Evolutionary conservation across 2,329 filamentous ascomycete species (phyloP).

Genomic region (Cercospora sp.): DNA sequence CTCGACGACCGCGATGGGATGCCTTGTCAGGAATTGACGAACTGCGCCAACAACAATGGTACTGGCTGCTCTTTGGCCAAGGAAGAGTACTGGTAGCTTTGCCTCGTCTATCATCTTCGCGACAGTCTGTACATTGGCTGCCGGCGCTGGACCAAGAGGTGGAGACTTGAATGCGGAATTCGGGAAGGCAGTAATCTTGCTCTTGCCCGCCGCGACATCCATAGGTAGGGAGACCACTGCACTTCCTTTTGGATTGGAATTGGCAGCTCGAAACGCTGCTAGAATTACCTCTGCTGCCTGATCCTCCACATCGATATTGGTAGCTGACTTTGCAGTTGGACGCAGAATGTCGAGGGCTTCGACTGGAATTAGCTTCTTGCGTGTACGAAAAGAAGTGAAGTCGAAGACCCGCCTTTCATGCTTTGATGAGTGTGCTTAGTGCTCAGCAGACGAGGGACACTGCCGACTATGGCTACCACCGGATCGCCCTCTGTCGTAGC

Average conservation of each 20-base stretch:
- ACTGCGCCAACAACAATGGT: constrained; percentile 45
- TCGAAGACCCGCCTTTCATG: constrained; percentile 35
- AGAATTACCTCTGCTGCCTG: constrained; percentile 51
- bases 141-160: constrained; percentile 44
- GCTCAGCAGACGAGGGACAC: constrained; percentile 47
- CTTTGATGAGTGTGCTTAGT: constrained; percentile 52
- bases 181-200: constrained; percentile 45
- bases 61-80: constrained; percentile 48
- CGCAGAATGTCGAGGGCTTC: constrained; percentile 46
- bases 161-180: constrained; percentile 45
- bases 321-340: constrained; percentile 48
- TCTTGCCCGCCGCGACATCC: constrained; percentile 46
- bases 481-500: constrained; percentile 48
- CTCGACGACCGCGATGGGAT: constrained; percentile 51
- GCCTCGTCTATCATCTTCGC: constrained; percentile 38
- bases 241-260: constrained; percentile 46
- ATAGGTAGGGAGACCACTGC: constrained; percentile 49
- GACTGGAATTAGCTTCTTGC: neutral
- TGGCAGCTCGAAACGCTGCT: constrained; percentile 48
- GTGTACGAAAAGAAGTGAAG: neutral
- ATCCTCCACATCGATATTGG: constrained; percentile 49
- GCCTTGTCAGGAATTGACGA: constrained; percentile 44
- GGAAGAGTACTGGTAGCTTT: constrained; percentile 47
- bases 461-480: constrained; percentile 52
- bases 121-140: constrained; percentile 38